Conservation (phyloP, 805 yeast genomes). For the Aciculoconidium aculeatum region DNA sequence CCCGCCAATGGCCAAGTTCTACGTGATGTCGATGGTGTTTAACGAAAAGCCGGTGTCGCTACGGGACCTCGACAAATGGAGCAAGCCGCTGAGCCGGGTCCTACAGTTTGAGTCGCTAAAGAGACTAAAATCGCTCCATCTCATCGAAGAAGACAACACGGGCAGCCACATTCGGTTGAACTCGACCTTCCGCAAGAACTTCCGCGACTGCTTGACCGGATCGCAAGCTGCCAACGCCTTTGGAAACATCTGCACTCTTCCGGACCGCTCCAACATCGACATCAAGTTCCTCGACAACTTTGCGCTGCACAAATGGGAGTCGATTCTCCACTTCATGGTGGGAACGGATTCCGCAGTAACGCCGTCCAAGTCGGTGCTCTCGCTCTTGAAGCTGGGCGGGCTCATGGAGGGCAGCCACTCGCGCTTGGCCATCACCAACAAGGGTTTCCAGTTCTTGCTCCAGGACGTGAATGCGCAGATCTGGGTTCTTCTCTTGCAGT, state of each 20-base stretch:
- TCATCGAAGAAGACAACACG: constrained; percentile 56
- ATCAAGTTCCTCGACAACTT: constrained; percentile 68
- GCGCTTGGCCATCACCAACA: constrained; percentile 69
- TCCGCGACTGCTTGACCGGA: constrained; percentile 82
- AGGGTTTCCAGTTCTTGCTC: constrained; percentile 88
- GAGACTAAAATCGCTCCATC: constrained; percentile 67
- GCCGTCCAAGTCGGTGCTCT: constrained; percentile 80
- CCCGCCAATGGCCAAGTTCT: constrained; percentile 85
- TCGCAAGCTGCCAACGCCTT: constrained; percentile 61
- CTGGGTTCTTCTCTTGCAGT: constrained; percentile 87
- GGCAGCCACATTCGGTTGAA: constrained; percentile 52
- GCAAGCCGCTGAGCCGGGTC: constrained; percentile 52
- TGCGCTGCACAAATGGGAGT: constrained; percentile 89
- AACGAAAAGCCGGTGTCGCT: constrained; percentile 66
- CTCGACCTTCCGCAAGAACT: constrained; percentile 66
- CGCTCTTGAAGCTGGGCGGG: constrained; percentile 71
- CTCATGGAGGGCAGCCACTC: constrained; percentile 61
- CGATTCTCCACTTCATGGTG: constrained; percentile 94
- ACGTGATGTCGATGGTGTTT: constrained; percentile 81
- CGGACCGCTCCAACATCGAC: constrained; percentile 53
- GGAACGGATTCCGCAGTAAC: constrained; percentile 69
- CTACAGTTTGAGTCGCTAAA: constrained; percentile 73
- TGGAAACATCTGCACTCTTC: constrained; percentile 60
- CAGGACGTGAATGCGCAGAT: constrained; percentile 93
- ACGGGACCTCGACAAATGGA: constrained; percentile 69